phyloP scores from a whole-genome alignment of 768 basidiomycete genomes.

The Amanita pseudoporphyria region DNA sequence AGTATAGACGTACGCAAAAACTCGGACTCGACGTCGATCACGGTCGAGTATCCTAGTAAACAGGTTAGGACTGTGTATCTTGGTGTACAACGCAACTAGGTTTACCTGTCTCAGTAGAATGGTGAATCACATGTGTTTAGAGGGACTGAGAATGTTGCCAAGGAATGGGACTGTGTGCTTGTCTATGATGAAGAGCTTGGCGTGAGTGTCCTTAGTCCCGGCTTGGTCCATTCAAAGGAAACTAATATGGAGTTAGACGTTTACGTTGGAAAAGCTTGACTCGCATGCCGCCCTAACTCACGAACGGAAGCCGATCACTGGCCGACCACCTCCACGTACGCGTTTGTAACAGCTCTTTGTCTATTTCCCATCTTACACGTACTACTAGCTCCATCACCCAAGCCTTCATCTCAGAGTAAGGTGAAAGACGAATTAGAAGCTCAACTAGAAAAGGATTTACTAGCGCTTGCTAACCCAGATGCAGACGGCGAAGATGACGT shows the following conservation, averaged over 20 bases:
- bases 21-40: constrained; percentile 40
- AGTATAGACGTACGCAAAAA: constrained; percentile 51
- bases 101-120: constrained; percentile 22
- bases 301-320: constrained; percentile 32
- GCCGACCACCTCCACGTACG: constrained; percentile 24
- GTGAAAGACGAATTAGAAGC: constrained; percentile 14
- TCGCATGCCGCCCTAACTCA: constrained; percentile 45
- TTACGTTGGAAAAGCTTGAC: constrained; percentile 69
- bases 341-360: constrained; percentile 2
- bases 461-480: constrained; percentile 11
- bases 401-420: constrained; percentile 12
- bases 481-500: constrained; percentile 27
- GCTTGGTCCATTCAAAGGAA: constrained; percentile 1
- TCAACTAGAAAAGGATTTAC: constrained; percentile 19
- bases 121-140: constrained; percentile 46
- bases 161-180: constrained; percentile 68
- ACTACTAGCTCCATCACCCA: constrained; percentile 15
- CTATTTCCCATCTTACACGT: constrained; percentile 7
- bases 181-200: constrained; percentile 71
- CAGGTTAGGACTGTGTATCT: constrained; percentile 36
- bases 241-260: constrained; percentile 33
- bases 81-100: neutral
- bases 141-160: constrained; percentile 49
- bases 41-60: constrained; percentile 55
- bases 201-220: constrained; percentile 28